Evolutionary conservation across 495 filamentous ascomycete species (phyloP).

Genomic region (Aspergillus homomorphus): DNA sequence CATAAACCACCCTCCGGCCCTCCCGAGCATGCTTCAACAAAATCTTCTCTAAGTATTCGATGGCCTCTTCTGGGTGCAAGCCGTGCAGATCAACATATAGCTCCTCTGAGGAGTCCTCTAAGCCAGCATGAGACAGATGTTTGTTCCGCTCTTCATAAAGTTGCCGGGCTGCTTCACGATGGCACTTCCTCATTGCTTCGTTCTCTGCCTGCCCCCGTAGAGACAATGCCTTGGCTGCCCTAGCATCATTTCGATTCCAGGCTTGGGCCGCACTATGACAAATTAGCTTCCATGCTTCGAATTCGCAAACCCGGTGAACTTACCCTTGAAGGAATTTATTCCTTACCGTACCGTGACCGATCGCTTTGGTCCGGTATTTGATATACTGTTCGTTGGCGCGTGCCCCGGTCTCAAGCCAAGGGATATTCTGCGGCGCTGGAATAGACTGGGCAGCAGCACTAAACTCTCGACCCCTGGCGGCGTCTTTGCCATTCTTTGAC

Average conservation of each 20-base stretch:
- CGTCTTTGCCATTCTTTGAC: constrained; percentile 43
- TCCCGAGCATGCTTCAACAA: constrained; percentile 72
- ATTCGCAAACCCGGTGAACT: constrained; percentile 8
- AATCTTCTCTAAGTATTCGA: constrained; percentile 86
- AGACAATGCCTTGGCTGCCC: constrained; percentile 91
- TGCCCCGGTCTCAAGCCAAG: constrained; percentile 95
- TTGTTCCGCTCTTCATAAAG: constrained; percentile 95
- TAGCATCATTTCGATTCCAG: constrained; percentile 98
- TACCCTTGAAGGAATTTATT: constrained; percentile 98
- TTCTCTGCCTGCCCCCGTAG: constrained; percentile 95
- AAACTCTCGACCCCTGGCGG: constrained; percentile 63
- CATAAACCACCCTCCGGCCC: constrained; percentile 77
- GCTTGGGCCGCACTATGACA: constrained; percentile 83
- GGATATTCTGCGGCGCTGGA: constrained; percentile 83
- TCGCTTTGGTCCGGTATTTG: constrained; percentile 88
- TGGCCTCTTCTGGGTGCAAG: constrained; percentile 93
- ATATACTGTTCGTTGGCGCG: constrained; percentile 89
- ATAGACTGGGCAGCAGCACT: constrained; percentile 79
- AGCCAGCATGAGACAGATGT: constrained; percentile 44
- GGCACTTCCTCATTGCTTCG: constrained; percentile 92
- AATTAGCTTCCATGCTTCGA: constrained; percentile 25
- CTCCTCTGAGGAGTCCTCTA: constrained; percentile 55
- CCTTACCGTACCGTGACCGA: constrained; percentile 90
- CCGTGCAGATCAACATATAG: constrained; percentile 96
- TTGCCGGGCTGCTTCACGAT: constrained; percentile 87